Evolutionary conservation across 2,329 filamentous ascomycete species (phyloP).

Genomic region (Trichoderma asperellum): DNA sequence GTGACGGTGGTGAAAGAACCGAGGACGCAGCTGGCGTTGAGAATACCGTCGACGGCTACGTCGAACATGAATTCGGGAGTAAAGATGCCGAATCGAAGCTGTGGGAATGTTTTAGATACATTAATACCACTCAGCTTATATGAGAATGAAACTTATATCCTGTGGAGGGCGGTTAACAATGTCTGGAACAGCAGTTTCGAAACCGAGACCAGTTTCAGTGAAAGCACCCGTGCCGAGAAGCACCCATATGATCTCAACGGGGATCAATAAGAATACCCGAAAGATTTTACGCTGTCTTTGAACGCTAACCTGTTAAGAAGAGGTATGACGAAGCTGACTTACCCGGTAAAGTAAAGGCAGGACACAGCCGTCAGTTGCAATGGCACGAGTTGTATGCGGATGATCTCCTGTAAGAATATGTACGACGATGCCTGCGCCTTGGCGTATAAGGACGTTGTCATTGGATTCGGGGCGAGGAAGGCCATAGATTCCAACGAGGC

Average conservation of each 20-base stretch:
- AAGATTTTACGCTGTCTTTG: conserved; percentile 65
- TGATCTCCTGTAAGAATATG: conserved; percentile 71
- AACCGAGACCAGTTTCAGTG: conserved; percentile 73
- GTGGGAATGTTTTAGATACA: not conserved
- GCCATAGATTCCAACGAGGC: conserved; percentile 69
- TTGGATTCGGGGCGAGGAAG: conserved; percentile 66
- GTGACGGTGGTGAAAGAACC: conserved; percentile 61
- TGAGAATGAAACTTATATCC: conserved; percentile 44
- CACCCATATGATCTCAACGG: conserved; percentile 75
- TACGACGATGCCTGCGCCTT: conserved; percentile 62
- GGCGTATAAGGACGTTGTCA: conserved; percentile 58
- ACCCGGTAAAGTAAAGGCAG: conserved; percentile 53
- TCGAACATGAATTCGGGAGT: conserved; percentile 66
- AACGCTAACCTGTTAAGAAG: conserved; percentile 70
- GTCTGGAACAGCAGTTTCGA: conserved; percentile 68
- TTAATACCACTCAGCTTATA: not conserved
- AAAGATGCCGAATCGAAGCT: conserved; percentile 60
- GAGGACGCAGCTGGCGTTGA: conserved; percentile 64
- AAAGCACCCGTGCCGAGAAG: conserved; percentile 73
- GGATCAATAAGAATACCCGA: conserved; percentile 71
- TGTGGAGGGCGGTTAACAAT: conserved; percentile 69
- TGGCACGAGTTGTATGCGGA: conserved; percentile 62
- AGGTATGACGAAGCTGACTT: conserved; percentile 67
- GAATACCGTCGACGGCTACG: conserved; percentile 65
- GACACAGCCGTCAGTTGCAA: conserved; percentile 64